Evolutionary conservation across 2,329 filamentous ascomycete genomes (phyloP).

Genomic region (Biscogniauxia sp.): DNA sequence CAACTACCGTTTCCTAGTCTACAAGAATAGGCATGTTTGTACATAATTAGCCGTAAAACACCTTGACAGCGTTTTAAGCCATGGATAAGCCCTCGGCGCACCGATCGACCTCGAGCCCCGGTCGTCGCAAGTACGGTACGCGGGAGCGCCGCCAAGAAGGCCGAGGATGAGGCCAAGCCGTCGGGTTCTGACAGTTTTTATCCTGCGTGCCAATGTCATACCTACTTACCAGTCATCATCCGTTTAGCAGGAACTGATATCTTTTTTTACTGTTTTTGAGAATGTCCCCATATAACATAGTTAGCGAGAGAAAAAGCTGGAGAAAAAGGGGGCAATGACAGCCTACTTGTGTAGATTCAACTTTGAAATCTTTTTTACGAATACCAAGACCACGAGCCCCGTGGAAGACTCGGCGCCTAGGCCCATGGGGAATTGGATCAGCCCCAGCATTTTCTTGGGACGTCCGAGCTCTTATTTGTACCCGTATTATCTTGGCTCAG

Average conservation of each 20-base stretch:
- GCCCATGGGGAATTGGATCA: not conserved
- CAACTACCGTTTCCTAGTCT: not conserved
- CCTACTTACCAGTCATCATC: not conserved
- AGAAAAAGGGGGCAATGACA: not conserved
- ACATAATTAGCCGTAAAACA: not conserved
- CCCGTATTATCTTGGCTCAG: not conserved
- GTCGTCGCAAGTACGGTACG: not conserved
- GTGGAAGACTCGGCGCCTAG: not conserved
- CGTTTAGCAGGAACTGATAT: not conserved
- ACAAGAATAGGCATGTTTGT: not conserved
- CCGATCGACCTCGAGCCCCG: not conserved
- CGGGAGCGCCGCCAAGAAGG: not conserved
- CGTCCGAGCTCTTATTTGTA: not conserved
- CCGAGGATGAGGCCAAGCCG: not conserved
- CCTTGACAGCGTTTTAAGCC: not conserved
- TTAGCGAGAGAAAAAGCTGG: not conserved
- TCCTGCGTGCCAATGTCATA: too few species aligned
- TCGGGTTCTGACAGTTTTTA: not conserved
- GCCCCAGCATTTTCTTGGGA: not conserved
- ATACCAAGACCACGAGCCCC: not conserved
- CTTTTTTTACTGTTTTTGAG: not conserved
- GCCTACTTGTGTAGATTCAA: not conserved
- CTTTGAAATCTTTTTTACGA: not conserved
- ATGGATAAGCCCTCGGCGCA: not conserved
- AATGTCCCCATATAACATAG: not conserved